Evolutionary conservation across 108 stramenopile genomes (phyloP).

Genomic region (Cyclotella baltica): DNA sequence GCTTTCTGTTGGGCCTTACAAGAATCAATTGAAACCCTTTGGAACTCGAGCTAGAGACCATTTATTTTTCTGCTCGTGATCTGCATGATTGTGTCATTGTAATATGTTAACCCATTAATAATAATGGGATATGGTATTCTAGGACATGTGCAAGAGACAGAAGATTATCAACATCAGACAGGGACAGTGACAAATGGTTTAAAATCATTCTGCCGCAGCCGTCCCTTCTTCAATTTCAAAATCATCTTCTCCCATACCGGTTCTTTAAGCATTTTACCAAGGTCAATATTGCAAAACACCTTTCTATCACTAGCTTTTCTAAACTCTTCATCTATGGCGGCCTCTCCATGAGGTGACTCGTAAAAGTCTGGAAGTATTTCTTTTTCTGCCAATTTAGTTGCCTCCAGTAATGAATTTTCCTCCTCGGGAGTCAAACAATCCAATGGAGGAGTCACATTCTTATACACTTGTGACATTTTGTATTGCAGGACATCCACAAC

Average conservation of each 20-base stretch:
- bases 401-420: neutral
- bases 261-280: neutral
- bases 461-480: neutral
- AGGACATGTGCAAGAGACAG: too few species aligned
- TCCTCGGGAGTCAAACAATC: slow-evolving; percentile 3
- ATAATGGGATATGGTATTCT: too few species aligned
- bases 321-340: neutral
- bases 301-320: neutral
- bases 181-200: neutral
- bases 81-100: too few species aligned
- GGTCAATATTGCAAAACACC: slow-evolving; percentile 1
- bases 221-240: neutral
- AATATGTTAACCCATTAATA: too few species aligned
- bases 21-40: too few species aligned
- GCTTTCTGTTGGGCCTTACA: too few species aligned
- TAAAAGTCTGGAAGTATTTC: neutral
- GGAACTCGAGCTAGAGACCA: too few species aligned
- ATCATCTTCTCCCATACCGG: neutral
- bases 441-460: neutral
- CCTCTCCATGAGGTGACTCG: neutral
- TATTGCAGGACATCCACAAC: neutral
- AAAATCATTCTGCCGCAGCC: slow-evolving; percentile 1
- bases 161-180: too few species aligned
- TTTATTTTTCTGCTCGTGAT: too few species aligned
- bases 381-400: neutral